Percentiles rank a stretch among this genome's conserved stretches.
These are phyloP conservation scores for Phytophthora agathidicida DNA, from an alignment of 352 stramenopile genomes.

Conservation along the genomic window DNA sequence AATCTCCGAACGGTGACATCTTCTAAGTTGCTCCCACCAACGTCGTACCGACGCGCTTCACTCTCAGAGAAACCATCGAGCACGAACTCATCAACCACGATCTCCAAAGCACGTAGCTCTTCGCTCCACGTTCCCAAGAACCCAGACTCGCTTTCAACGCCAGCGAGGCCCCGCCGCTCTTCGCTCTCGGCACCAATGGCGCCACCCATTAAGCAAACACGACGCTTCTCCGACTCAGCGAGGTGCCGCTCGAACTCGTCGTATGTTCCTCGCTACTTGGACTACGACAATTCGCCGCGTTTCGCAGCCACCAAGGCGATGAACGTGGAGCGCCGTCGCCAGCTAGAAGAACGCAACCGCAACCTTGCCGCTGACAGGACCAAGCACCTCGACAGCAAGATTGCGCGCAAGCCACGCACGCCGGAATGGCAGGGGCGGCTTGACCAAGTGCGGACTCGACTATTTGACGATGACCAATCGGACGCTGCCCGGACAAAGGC, in stretches of 20 bases:
- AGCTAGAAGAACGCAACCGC: conserved; percentile 39
- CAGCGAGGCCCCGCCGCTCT: conserved; percentile 11
- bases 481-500: not conserved
- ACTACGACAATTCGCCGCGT: conserved; percentile 43
- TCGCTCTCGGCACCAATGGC: conserved; percentile 7
- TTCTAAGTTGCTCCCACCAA: conserved; percentile 19
- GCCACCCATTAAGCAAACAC: conserved; percentile 3
- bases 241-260: conserved; percentile 16
- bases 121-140: conserved; percentile 4
- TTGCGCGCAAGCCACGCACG: conserved; percentile 7
- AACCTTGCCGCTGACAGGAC: conserved; percentile 20
- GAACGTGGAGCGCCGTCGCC: conserved; percentile 43
- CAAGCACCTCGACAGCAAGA: conserved; percentile 7
- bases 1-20: conserved; percentile 1
- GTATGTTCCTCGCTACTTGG: conserved; percentile 34
- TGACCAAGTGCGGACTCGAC: conserved; percentile 21
- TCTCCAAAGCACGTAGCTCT: conserved; percentile 10
- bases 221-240: conserved; percentile 14
- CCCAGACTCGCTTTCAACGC: not conserved
- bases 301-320: conserved; percentile 40
- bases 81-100: not conserved
- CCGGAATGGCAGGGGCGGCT: conserved; percentile 15
- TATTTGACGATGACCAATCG: conserved; percentile 24
- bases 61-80: conserved; percentile 4
- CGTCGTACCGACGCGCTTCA: conserved; percentile 10